Evolutionary conservation across 1,139 yeast species (phyloP), one percentile per base, ranked within the genome.

Genomic region (Taphrina communis): DNA sequence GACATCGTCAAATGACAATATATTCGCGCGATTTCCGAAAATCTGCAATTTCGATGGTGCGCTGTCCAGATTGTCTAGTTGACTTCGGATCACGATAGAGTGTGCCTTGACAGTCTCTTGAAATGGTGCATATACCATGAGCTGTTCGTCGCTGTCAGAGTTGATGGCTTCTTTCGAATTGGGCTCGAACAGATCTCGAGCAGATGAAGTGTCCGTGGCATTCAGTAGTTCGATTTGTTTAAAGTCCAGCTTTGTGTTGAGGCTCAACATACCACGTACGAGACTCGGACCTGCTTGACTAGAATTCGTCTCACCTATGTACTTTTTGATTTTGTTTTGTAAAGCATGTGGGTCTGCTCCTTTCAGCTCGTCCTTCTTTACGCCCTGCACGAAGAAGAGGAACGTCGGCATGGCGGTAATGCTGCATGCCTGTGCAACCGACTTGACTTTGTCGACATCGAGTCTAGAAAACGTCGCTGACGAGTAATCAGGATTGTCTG

Each of bases 391-490:
- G 80, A 88, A 84, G 72, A 90, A 84, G 55, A 91, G 78, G 74
- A 92, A 86, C 14, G 97, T 91, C 71, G 98, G 98, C 70, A 68
- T 68, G n/a, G 70, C 68, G 9, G 55, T 35, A 6, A 68, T 56
- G 17, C 68, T 62, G 12, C 57, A 53, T 17, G 65, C 31, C 7
- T 48, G 53, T 4, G 70, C 65, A 17, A 90, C 79, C 48, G 86
- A 90, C 50, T 82, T 81, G 68, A 84, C 82, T 73, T 86, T 85
- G 77, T 93, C 97, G 71, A 90, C 92, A 75, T 90, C 96, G 70
- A 90, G 87, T 80, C 91, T 91, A 79, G 85, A 82, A 79, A 91
- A 90, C 7, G 38, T 51, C 76, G 85, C 74, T 72, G 80, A 78
- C 70, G 77, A 82, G 73, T 78, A 78, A 4, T 56, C 63, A 9